These are phyloP conservation scores for Naganishia cerealis DNA, from an alignment of 1,284 basidiomycete genomes.

Conservation along the genomic window DNA sequence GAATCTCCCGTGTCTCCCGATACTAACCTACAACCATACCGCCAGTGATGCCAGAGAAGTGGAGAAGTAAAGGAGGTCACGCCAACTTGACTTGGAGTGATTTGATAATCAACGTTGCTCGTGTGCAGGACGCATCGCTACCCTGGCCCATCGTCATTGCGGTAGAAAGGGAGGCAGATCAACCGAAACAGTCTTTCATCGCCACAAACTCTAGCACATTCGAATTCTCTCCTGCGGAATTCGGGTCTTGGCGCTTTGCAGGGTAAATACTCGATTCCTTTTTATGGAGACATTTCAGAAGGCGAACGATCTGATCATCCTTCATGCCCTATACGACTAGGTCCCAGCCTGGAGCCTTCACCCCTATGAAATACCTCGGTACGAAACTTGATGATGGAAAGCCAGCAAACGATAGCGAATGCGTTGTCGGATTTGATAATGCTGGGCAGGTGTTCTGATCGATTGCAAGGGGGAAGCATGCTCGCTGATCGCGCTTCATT, in stretches of 20 bases:
- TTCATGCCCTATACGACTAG: background rate
- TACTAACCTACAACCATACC: too few relatives aligned
- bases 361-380: constrained; percentile 52
- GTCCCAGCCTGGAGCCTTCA: constrained; percentile 46
- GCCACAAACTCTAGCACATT: constrained; percentile 53
- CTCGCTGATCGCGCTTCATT: too few relatives aligned
- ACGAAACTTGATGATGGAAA: constrained; percentile 45
- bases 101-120: constrained; percentile 37
- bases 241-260: constrained; percentile 53
- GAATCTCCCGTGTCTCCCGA: constrained; percentile 23
- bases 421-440: constrained; percentile 42
- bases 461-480: too few relatives aligned
- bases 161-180: constrained; percentile 52
- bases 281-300: too few relatives aligned
- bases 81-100: constrained; percentile 48
- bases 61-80: constrained; percentile 40
- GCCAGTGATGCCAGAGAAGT: constrained; percentile 38
- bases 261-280: too few relatives aligned
- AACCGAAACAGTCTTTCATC: background rate
- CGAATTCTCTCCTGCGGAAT: constrained; percentile 57
- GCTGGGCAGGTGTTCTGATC: constrained; percentile 47
- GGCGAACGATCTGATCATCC: too few relatives aligned
- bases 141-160: constrained; percentile 56
- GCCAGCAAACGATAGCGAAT: constrained; percentile 47
- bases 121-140: constrained; percentile 40